These are phyloP conservation scores for Fusarium bulbicola DNA, from an alignment of 2,329 filamentous ascomycete species.

Conservation along the genomic window DNA sequence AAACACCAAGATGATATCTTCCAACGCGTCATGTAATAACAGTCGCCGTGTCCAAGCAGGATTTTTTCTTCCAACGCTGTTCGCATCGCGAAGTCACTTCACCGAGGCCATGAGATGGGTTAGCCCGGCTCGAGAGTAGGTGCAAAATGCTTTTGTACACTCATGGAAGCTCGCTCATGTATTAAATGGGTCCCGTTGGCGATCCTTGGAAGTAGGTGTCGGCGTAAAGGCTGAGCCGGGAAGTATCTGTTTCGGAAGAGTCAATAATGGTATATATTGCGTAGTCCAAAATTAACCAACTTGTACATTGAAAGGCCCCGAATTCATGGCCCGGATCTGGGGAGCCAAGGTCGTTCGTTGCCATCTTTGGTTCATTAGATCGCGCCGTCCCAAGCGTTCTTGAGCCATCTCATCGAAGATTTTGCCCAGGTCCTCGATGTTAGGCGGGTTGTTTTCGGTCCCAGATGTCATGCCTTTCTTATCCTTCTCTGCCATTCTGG, in stretches of 20 bases:
- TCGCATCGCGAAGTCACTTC: neutral
- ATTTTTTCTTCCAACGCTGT: neutral
- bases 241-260: neutral
- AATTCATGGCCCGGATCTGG: neutral
- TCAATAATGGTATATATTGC: neutral
- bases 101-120: neutral
- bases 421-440: neutral
- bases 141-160: neutral
- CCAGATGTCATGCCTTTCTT: neutral
- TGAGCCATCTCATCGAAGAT: neutral
- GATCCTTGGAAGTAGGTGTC: neutral
- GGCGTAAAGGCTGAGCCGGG: neutral
- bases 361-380: neutral
- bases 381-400: neutral
- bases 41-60: neutral
- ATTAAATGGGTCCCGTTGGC: rapidly evolving
- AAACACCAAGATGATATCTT: neutral
- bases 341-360: neutral
- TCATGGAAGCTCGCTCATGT: neutral
- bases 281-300: rapidly evolving
- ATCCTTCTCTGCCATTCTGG: neutral
- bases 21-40: neutral
- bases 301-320: rapidly evolving
- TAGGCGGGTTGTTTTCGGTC: neutral
- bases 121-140: neutral